These are phyloP conservation scores for Misopates orontium DNA, from an alignment of 257 asterid genomes.

Conservation along the genomic window DNA sequence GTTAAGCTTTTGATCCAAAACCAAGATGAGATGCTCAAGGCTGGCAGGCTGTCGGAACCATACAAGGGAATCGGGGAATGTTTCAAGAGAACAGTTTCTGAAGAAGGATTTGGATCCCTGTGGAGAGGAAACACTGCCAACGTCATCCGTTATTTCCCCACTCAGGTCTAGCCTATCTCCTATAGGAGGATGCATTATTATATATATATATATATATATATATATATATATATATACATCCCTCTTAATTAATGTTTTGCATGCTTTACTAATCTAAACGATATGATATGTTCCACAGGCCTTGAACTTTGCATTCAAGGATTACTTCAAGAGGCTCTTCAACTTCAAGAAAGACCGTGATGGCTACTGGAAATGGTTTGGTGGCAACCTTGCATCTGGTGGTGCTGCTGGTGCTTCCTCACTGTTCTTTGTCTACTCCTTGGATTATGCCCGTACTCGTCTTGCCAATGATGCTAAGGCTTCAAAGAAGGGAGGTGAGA, in stretches of 20 bases:
- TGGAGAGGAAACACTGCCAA: constrained; percentile 98
- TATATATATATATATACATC: too few relatives aligned
- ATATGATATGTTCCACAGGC: constrained; percentile 46
- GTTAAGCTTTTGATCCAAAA: constrained; percentile 92
- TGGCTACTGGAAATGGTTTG: constrained; percentile 98
- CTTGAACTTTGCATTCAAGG: constrained; percentile 90
- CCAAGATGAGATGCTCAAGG: constrained; percentile 85
- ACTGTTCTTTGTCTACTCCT: constrained; percentile 75
- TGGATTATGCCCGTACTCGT: constrained; percentile 96
- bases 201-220: too few relatives aligned
- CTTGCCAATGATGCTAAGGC: constrained; percentile 93
- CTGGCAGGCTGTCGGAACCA: constrained; percentile 86
- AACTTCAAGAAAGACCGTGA: constrained; percentile 88
- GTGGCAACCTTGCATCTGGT: constrained; percentile 89
- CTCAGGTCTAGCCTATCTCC: constrained; percentile 57
- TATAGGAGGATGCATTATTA: not conserved
- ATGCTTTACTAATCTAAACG: constrained; percentile 26
- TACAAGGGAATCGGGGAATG: constrained; percentile 93
- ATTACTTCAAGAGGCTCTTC: constrained; percentile 84
- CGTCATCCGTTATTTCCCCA: constrained; percentile 92
- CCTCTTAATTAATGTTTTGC: not conserved
- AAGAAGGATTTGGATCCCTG: constrained; percentile 65
- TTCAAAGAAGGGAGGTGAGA: constrained; percentile 89
- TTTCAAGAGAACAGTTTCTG: constrained; percentile 64
- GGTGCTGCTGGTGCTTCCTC: constrained; percentile 99